These are phyloP conservation scores for Scheffersomyces parashehatae DNA, from an alignment of 1,139 yeast genomes.

Conservation along the genomic window DNA sequence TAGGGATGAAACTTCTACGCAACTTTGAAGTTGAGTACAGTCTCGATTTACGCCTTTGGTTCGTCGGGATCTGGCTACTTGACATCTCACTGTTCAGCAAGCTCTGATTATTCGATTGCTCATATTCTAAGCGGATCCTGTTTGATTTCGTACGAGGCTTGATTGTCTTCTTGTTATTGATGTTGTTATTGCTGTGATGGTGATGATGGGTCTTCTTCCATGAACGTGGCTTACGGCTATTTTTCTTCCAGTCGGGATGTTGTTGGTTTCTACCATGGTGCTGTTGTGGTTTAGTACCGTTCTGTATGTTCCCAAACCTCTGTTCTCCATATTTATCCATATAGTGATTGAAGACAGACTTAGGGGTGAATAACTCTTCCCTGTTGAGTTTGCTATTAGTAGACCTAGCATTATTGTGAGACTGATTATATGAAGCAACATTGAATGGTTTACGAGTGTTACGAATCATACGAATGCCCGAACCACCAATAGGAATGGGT, in stretches of 20 bases:
- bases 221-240: constrained; percentile 27
- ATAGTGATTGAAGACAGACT: constrained; percentile 68
- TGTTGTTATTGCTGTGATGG: constrained; percentile 5
- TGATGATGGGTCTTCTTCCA: constrained; percentile 27
- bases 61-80: constrained; percentile 5
- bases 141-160: constrained; percentile 9
- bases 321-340: constrained; percentile 66
- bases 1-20: constrained; percentile 12
- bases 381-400: constrained; percentile 47
- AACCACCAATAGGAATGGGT: constrained; percentile 44
- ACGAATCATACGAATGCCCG: constrained; percentile 39
- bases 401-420: constrained; percentile 27
- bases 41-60: constrained; percentile 21
- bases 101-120: not conserved
- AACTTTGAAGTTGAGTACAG: constrained; percentile 33
- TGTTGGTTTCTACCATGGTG: constrained; percentile 5
- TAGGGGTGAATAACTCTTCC: constrained; percentile 77
- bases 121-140: not conserved
- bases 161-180: constrained; percentile 7
- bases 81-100: not conserved
- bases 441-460: constrained; percentile 63
- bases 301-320: constrained; percentile 17
- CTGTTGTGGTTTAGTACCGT: constrained; percentile 11
- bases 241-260: constrained; percentile 31
- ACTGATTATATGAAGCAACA: constrained; percentile 55